A percentile compares a stretch with the other conserved stretches of the same genome.
These are phyloP conservation scores for Porphyrellus cyaneotinctus DNA, from an alignment of 768 basidiomycete genomes.

Conservation along the genomic window DNA sequence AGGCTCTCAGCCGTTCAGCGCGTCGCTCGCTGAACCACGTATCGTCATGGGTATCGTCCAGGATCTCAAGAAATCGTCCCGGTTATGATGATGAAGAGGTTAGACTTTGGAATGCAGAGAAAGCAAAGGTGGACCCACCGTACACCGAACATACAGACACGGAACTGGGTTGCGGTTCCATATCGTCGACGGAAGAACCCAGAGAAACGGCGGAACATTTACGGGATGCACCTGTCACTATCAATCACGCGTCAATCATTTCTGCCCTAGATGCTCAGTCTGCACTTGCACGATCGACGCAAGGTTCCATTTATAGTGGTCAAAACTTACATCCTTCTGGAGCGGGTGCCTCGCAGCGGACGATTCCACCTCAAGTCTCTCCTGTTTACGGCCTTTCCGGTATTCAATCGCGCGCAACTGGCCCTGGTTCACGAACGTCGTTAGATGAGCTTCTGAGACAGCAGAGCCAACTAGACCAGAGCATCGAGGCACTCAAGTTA, in stretches of 20 bases:
- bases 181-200: slow-evolving; percentile 4
- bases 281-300: slow-evolving; percentile 1
- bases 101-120: slow-evolving; percentile 34
- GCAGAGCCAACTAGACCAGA: slow-evolving; percentile 61
- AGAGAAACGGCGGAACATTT: slow-evolving; percentile 6
- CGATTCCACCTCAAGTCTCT: slow-evolving; percentile 22
- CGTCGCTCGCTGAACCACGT: slow-evolving; percentile 26
- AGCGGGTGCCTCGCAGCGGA: not conserved
- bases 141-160: slow-evolving; percentile 1
- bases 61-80: slow-evolving; percentile 24
- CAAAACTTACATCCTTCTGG: slow-evolving; percentile 1
- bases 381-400: slow-evolving; percentile 46
- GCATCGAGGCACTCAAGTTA: slow-evolving; percentile 53
- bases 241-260: not conserved
- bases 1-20: slow-evolving; percentile 13
- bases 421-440: slow-evolving; percentile 31
- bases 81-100: slow-evolving; percentile 26
- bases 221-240: slow-evolving; percentile 3
- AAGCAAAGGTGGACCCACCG: slow-evolving; percentile 16
- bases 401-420: slow-evolving; percentile 16
- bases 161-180: not conserved
- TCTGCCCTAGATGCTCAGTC: slow-evolving; percentile 11
- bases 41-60: slow-evolving; percentile 39
- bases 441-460: slow-evolving; percentile 54
- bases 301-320: slow-evolving; percentile 4